These are phyloP conservation scores for Cladosporium cucumerinum DNA, from an alignment of 2,329 filamentous ascomycete species.

Conservation along the genomic window DNA sequence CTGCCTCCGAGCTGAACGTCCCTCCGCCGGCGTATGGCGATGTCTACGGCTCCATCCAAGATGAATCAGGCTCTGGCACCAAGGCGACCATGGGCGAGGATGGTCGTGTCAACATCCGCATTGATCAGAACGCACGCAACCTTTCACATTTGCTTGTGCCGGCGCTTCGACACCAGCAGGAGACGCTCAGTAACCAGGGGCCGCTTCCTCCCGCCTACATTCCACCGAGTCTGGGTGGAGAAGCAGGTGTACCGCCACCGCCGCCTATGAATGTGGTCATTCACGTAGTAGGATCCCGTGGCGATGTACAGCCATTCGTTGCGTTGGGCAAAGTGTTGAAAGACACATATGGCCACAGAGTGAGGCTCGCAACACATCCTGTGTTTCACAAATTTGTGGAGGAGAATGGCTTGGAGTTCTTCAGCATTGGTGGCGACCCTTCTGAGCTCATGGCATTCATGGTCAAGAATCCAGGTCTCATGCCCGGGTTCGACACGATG, in stretches of 20 bases:
- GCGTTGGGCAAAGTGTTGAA: slow-evolving; percentile 49
- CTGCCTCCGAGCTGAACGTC: slow-evolving; percentile 23
- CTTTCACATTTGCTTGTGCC: slow-evolving; percentile 67
- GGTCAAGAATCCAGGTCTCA: slow-evolving; percentile 83
- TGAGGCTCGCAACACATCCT: slow-evolving; percentile 49
- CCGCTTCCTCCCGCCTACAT: slow-evolving; percentile 64
- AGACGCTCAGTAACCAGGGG: slow-evolving; percentile 46
- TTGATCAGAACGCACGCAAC: slow-evolving; percentile 65
- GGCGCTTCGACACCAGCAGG: slow-evolving; percentile 56
- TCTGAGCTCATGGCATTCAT: slow-evolving; percentile 67
- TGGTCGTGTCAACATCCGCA: slow-evolving; percentile 75
- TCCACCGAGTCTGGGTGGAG: slow-evolving; percentile 67
- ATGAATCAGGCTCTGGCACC: slow-evolving; percentile 40
- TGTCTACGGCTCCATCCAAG: slow-evolving; percentile 36
- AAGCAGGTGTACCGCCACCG: slow-evolving; percentile 54
- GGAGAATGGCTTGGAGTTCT: slow-evolving; percentile 51
- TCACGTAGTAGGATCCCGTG: slow-evolving; percentile 48
- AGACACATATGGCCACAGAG: slow-evolving; percentile 47
- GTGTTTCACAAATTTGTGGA: slow-evolving; percentile 49
- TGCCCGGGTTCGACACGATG: slow-evolving; percentile 76
- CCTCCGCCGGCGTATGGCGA: slow-evolving; percentile 42
- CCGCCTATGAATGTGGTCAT: slow-evolving; percentile 50
- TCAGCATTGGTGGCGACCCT: slow-evolving; percentile 51
- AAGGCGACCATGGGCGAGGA: slow-evolving; percentile 53
- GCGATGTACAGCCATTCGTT: slow-evolving; percentile 51